Conservation (phyloP, 208 protist species). For the Leishmania mexicana region DNA sequence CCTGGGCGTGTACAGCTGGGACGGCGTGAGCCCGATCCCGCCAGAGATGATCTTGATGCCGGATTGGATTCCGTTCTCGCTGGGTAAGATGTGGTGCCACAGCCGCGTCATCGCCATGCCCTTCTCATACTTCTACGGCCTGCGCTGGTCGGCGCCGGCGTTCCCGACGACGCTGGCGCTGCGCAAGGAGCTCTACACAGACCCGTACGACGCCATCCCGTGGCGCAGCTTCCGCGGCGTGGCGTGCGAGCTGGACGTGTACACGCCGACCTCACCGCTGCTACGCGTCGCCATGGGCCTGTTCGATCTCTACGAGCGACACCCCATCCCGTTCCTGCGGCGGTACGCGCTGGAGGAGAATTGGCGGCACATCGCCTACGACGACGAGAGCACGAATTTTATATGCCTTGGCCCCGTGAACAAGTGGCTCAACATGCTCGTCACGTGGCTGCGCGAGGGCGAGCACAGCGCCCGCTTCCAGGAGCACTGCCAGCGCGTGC, state of each 20-base stretch:
- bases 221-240: conserved; percentile 81
- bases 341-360: conserved; percentile 74
- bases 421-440: conserved; percentile 97
- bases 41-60: conserved; percentile 95
- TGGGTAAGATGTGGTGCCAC: conserved; percentile 95
- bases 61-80: conserved; percentile 91
- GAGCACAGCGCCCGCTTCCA: conserved; percentile 80
- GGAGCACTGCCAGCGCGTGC: conserved; percentile 88
- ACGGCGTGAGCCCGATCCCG: conserved; percentile 93
- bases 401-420: conserved; percentile 97
- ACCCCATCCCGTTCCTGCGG: conserved; percentile 73
- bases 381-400: conserved; percentile 96
- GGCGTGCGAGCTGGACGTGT: conserved; percentile 88
- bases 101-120: conserved; percentile 96
- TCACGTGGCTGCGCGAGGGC: conserved; percentile 92
- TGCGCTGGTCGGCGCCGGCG: conserved; percentile 56
- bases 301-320: conserved; percentile 73
- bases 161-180: conserved; percentile 74
- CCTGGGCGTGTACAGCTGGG: conserved; percentile 93
- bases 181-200: conserved; percentile 90
- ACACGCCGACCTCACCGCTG: conserved; percentile 88
- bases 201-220: conserved; percentile 78
- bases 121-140: conserved; percentile 97
- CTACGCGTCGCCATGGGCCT: conserved; percentile 53
- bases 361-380: conserved; percentile 94